Evolutionary conservation across 805 yeast genomes (phyloP), one percentile per base, ranked within the genome.

Genomic region (Lipomyces yamadae): DNA sequence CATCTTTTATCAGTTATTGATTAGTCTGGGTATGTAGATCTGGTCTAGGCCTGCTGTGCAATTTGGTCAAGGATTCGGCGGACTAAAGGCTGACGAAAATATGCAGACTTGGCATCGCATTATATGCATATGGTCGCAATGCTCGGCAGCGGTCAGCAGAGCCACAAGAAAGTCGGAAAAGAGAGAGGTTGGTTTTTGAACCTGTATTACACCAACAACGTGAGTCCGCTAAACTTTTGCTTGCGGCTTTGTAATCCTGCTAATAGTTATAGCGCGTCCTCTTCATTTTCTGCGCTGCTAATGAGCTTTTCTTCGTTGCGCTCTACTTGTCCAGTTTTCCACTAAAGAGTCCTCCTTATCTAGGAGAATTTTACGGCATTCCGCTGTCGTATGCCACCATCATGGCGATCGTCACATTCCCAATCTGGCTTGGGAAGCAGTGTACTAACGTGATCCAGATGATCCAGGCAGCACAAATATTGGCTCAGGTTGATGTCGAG

Each of bases 81-180:
- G 7, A 35, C 13, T 10, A 7, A 56, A 11, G 61, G 18, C 24
- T 18, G 35, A 32, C 24, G 48, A 52, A 24, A 34, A 24, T 15
- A 4, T 13, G 55, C 32, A 52, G 83, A 81, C 75, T 83, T 95
- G 74, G 92, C 98, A 1, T 90, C 96, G 61, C 99, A 95, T 77
- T 95, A 95, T 80, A 91, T 95, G 90, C 99, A 95, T 81, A 95
- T 95, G 99, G 93, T 93, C 78, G 97, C 98, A 54, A 90, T 92
- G 80, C 81, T 93, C 73, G 84, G 88, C 62, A 81, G 87, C 50
- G 98, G 98, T 24, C 87, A 90, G 2, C 77, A 84, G 8, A 86
- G 93, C 55, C 99, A 95, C 80, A 95, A 95, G 81, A 84, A 85
- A 69, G 89, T 96, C 63, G 89, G 86, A 64, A 83, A 86, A 73